Evolutionary conservation across 129 eudicot species (phyloP), one percentile per base, ranked within the genome.

Genomic region (Artemisia argyi): DNA sequence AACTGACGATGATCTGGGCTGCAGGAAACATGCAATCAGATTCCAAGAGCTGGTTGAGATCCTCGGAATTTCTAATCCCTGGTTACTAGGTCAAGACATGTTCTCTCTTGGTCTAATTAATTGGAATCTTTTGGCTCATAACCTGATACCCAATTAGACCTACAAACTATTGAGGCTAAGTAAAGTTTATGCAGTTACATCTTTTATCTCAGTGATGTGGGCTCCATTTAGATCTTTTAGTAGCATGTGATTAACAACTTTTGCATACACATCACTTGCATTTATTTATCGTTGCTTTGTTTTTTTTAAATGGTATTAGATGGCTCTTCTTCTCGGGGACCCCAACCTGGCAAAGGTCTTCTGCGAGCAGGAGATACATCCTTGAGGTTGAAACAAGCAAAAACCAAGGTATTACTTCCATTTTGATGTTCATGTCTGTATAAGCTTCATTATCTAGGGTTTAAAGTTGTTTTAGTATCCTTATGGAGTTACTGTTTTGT

Each of bases 41-140:
- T 81, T 82, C 82, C 86, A 91, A 86, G 89, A 84, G 92, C 91
- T 84, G 90, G 90, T 88, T 88, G 90, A 88, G 88, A 86, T 88
- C 86, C 87, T 84, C 84, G 87, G 88, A 84, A 79, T 83, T 78
- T 81, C 84, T 79, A 55, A 76, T 75, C 85, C 85, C 84, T 74
- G 85, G 35, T 61, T 74, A 61, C 80, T 91, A 86, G 96, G 91
- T 88, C 75, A 81, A 78, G 83, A 80, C 75, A 81, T 73, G 84
- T 77, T 83, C 80, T 79, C 80, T 76, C 32, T 51, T 78, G 77
- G 80, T 77, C 65, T 65, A 68, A 73, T 68, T 78, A 57, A 48
- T 73, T 62, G 69, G 72, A 56, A 50, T 32, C 51, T 26, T 63
- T 18, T 44, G 73, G 61, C 56, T 62, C 48, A 10, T 78, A 47